Conservation (phyloP, 768 basidiomycete genomes). For the Ephemerocybe angulata region DNA sequence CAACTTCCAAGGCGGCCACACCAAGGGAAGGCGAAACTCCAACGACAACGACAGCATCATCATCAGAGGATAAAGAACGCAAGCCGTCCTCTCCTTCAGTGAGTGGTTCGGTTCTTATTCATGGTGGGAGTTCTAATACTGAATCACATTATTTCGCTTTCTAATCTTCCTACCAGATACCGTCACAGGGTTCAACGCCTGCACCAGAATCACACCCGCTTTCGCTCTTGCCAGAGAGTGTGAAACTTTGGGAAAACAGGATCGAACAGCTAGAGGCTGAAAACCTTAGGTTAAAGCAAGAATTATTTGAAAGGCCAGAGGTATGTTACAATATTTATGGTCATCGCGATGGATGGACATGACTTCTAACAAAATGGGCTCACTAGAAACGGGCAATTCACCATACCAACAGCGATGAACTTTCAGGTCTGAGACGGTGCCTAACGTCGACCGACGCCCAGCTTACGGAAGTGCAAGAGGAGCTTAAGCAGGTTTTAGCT, state of each 20-base stretch:
- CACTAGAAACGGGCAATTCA: no score
- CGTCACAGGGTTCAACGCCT: constrained; percentile 36
- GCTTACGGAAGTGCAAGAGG: constrained; percentile 23
- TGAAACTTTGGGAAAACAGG: constrained; percentile 41
- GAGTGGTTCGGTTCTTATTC: constrained; percentile 56
- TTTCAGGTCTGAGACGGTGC: no score
- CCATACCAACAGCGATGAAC: no score
- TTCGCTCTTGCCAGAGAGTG: constrained; percentile 35
- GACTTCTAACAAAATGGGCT: no score
- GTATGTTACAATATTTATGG: neutral
- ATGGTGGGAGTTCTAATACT: constrained; percentile 59
- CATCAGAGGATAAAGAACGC: constrained; percentile 47
- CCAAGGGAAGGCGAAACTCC: constrained; percentile 26
- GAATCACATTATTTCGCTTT: constrained; percentile 32
- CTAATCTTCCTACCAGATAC: constrained; percentile 34
- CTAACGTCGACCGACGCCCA: no score
- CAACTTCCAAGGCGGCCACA: constrained; percentile 22
- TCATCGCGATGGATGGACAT: no score
- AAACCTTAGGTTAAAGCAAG: constrained; percentile 20
- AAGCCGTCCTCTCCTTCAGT: constrained; percentile 66
- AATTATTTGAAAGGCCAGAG: neutral
- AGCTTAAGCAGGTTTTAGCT: constrained; percentile 36
- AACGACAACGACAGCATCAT: no score
- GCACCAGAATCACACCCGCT: constrained; percentile 22
- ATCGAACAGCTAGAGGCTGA: constrained; percentile 49